Evolutionary conservation across 2,329 filamentous ascomycete species (phyloP), one percentile per base, ranked within the genome.

Genomic region (Aureobasidium musti): DNA sequence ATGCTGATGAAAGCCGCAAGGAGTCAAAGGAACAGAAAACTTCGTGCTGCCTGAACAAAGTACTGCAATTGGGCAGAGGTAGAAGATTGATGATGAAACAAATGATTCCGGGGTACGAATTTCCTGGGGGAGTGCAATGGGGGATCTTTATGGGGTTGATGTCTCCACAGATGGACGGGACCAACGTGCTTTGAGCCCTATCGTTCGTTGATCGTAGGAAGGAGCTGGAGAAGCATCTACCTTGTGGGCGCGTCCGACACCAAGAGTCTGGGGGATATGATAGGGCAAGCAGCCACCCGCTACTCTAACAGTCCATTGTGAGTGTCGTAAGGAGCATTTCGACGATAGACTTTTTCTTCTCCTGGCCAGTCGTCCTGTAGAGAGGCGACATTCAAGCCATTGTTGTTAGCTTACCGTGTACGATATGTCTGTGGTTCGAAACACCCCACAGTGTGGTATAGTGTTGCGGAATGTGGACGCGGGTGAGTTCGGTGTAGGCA

Each of bases 121-220:
- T 19, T 11, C 43, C 53, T 43, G 53, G 53, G 47, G 53, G 37
- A 41, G 53, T 26, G 53, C 53, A 57, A 43, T 28, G 10, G 17
- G 35, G 21, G 53, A 28, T 37, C 26, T 30, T 57, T 57, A 57
- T 57, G 53, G 53, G 53, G 53, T 57, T 41, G 53, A 43, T 28
- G 5, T 30, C 35, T 57, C 53, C 53, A 23, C 53, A n/a, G 41
- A 26, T 28, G 30, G 21, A 7, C 53, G 23, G 53, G 23, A 11
- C 14, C 21, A 28, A 8, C 17, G 43, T 57, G 37, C 23, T 30
- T 21, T 28, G 49, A 43, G 53, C 33, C 10, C 37, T 43, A 57
- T 2, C 53, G 35, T 28, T 8, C 14, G 37, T n/a, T 19, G 37
- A 23, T 43, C 39, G 30, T 54, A 17, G 52, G 11, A 23, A 26